Evolutionary conservation across 1,284 basidiomycete species (phyloP).

Genomic region (Gomphus bonarii): DNA sequence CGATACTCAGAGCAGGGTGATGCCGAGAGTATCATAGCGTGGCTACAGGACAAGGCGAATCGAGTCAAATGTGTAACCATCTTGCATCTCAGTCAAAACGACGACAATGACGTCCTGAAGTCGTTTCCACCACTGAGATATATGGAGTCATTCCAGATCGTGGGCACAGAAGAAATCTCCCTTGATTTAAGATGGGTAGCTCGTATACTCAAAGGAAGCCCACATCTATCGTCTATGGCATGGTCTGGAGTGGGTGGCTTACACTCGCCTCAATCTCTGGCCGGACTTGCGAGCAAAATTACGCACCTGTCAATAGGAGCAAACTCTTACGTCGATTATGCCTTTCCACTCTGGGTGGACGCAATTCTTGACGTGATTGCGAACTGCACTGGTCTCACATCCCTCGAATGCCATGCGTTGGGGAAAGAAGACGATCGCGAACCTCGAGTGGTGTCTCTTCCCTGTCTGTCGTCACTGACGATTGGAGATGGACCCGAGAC

Average conservation of each 20-base stretch:
- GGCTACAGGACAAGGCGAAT: not conserved
- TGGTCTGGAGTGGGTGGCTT: not conserved
- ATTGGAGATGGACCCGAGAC: constrained; percentile 8
- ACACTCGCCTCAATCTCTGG: not conserved
- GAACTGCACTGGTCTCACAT: not conserved
- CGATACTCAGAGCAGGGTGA: not conserved
- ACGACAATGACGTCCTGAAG: not conserved
- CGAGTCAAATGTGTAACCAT: constrained; percentile 1
- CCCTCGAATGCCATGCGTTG: constrained; percentile 6
- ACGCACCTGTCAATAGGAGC: constrained; percentile 7
- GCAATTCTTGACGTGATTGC: constrained; percentile 3
- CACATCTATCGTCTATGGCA: not conserved
- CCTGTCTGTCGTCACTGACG: not conserved
- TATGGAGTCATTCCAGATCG: constrained; percentile 3
- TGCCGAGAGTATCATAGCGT: not conserved
- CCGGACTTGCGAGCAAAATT: not conserved
- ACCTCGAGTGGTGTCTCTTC: not conserved
- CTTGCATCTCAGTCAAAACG: not conserved
- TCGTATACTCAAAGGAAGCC: not conserved
- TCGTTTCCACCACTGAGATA: not conserved
- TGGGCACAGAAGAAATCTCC: constrained; percentile 1
- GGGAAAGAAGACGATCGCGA: constrained; percentile 1
- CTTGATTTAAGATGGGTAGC: not conserved
- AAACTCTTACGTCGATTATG: constrained; percentile 5
- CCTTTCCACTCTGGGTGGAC: constrained; percentile 7